Evolutionary conservation across 306 rosid species (phyloP).

Genomic region (Dalbergia cultrata): DNA sequence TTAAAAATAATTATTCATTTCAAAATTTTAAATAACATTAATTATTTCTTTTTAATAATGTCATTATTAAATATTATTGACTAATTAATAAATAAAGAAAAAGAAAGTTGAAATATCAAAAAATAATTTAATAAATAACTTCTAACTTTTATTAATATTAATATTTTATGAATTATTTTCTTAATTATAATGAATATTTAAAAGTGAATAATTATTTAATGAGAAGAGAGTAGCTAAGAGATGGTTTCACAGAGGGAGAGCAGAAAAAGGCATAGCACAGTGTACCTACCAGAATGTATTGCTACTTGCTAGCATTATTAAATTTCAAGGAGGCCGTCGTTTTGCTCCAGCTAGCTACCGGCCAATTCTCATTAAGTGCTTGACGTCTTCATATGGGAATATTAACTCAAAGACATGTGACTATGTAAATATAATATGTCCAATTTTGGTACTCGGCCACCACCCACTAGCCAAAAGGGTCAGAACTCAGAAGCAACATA

Average conservation of each 20-base stretch:
- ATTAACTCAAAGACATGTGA: constrained; percentile 50
- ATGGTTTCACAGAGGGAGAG: background rate
- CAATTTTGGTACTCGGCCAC: constrained; percentile 39
- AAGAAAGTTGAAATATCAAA: no score
- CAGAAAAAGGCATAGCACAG: background rate
- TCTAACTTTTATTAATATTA: no score
- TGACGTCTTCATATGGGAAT: constrained; percentile 26
- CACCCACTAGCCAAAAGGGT: constrained; percentile 45
- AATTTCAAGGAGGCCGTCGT: background rate
- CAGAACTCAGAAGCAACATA: constrained; percentile 39
- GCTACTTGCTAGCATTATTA: background rate
- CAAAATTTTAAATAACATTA: no score
- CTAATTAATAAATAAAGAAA: no score
- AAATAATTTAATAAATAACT: no score
- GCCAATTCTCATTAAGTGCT: constrained; percentile 39
- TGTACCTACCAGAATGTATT: background rate
- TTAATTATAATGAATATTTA: no score
- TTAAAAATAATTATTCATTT: no score
- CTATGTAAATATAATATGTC: constrained; percentile 25
- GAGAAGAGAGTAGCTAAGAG: no score
- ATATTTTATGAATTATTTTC: no score
- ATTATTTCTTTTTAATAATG: no score
- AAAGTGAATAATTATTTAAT: no score
- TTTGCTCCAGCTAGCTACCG: constrained; percentile 26
- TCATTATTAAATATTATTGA: no score